Evolutionary conservation across 2,329 filamentous ascomycete genomes (phyloP).

Genomic region (Pochonia chlamydosporia): DNA sequence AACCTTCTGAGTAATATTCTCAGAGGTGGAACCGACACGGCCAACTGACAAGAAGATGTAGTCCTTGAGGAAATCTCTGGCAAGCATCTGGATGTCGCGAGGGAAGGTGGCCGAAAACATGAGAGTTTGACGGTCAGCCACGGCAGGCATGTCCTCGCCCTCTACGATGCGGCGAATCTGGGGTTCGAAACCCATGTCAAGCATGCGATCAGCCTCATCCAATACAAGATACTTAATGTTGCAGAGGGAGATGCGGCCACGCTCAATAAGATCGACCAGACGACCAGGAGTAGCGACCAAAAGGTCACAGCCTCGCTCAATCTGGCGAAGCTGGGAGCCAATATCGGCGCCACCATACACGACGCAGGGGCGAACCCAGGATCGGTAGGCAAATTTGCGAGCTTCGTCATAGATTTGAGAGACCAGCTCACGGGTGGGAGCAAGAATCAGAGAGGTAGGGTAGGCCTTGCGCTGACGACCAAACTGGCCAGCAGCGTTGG

Average conservation of each 20-base stretch:
- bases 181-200: conserved; percentile 99
- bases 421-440: conserved; percentile 95
- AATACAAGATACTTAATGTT: conserved; percentile 99
- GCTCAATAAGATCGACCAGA: conserved; percentile 96
- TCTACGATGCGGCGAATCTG: conserved; percentile 98
- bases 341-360: conserved; percentile 99
- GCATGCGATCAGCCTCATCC: conserved; percentile 98
- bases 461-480: conserved; percentile 96
- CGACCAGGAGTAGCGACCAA: conserved; percentile 95
- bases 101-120: conserved; percentile 99
- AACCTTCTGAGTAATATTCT: conserved; percentile 99
- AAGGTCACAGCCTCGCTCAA: conserved; percentile 94
- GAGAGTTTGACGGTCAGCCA: conserved; percentile 85
- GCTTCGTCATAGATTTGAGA: conserved; percentile 98
- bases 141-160: conserved; percentile 92
- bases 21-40: conserved; percentile 97
- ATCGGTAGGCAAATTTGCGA: conserved; percentile 97
- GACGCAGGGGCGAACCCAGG: conserved; percentile 96
- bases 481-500: conserved; percentile 62
- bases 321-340: conserved; percentile 94
- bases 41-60: conserved; percentile 99
- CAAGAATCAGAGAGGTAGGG: conserved; percentile 91
- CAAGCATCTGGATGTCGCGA: conserved; percentile 98
- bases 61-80: conserved; percentile 97
- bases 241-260: conserved; percentile 91